Evolutionary conservation across 805 yeast species (phyloP).

Genomic region (Myxozyma vanderwaltii): DNA sequence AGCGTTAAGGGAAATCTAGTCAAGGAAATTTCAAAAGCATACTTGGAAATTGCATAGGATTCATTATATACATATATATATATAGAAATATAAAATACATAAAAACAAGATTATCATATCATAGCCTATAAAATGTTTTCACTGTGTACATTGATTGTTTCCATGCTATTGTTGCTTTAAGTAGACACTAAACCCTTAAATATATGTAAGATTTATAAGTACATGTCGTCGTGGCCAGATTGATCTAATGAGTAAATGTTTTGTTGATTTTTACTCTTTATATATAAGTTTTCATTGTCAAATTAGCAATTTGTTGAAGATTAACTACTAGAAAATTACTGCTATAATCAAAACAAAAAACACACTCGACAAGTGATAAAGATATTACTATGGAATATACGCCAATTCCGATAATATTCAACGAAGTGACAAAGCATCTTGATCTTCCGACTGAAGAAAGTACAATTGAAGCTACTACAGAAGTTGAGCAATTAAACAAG

Average conservation of each 20-base stretch:
- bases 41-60: conserved; percentile 32
- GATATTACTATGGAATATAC: not conserved
- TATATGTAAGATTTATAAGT: too few species aligned
- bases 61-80: not conserved
- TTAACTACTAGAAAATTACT: too few species aligned
- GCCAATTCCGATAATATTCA: conserved; percentile 6
- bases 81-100: not conserved
- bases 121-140: too few species aligned
- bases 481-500: conserved; percentile 39
- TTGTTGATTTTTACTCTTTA: not conserved
- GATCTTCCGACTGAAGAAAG: conserved; percentile 7
- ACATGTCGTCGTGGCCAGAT: not conserved
- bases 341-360: too few species aligned
- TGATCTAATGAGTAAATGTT: not conserved
- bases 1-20: conserved; percentile 31
- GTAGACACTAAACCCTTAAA: conserved; percentile 2
- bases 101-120: not conserved
- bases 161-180: too few species aligned
- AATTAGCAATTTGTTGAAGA: too few species aligned
- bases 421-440: conserved; percentile 30
- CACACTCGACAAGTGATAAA: not conserved
- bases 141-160: too few species aligned
- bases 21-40: conserved; percentile 36
- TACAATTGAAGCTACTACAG: conserved; percentile 33
- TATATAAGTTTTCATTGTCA: too few species aligned